A percentile compares a stretch with the other conserved stretches of the same genome.
Evolutionary conservation across 129 eudicot genomes (phyloP).

Genomic region (Helichrysum umbraculigerum): DNA sequence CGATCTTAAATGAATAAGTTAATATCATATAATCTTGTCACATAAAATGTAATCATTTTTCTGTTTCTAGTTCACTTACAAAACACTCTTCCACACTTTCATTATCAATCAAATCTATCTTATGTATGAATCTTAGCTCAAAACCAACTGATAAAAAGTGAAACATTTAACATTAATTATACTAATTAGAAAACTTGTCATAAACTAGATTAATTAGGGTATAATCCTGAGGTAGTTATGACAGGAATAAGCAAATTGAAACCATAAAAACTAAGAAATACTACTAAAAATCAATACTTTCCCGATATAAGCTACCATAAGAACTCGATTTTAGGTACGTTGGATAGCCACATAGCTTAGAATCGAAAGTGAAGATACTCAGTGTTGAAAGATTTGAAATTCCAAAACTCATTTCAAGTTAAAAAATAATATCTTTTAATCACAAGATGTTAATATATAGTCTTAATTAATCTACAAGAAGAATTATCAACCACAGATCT

Average conservation of each 20-base stretch:
- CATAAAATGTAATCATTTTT: constrained; percentile 11
- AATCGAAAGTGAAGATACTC: neutral
- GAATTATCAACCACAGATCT: constrained; percentile 21
- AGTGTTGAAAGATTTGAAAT: neutral
- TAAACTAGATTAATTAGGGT: neutral
- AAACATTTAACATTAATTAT: constrained; percentile 5
- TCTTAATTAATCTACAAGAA: neutral
- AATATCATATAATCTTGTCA: no score
- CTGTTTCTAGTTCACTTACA: neutral
- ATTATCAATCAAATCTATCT: neutral
- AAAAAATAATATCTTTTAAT: neutral
- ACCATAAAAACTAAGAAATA: neutral
- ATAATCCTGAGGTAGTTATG: neutral
- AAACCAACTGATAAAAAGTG: constrained; percentile 1
- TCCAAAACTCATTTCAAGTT: neutral
- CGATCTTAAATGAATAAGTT: no score
- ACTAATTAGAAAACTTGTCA: neutral
- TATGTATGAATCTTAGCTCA: neutral
- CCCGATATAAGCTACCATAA: neutral
- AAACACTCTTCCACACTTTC: neutral
- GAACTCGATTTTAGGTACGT: neutral
- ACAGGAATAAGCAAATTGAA: neutral
- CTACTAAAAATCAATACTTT: no score
- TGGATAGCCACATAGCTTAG: constrained; percentile 1
- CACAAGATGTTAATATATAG: constrained; percentile 1